Evolutionary conservation across 495 filamentous ascomycete species (phyloP).

Genomic region (Tuber microsphaerosporum): DNA sequence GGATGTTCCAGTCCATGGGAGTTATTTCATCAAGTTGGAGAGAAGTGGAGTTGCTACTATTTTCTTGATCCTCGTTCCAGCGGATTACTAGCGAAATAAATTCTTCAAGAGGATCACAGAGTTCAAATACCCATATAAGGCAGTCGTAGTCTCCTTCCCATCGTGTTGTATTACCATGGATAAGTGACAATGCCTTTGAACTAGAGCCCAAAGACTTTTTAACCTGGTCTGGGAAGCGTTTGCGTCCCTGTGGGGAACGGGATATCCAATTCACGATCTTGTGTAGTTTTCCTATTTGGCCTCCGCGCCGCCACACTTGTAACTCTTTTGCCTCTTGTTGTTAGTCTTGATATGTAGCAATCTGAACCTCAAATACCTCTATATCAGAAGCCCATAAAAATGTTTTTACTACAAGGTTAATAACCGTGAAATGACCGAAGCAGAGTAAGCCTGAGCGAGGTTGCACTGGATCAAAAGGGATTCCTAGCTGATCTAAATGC

Average conservation of each 20-base stretch:
- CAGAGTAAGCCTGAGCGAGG: conserved; percentile 19
- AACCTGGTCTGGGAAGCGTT: conserved; percentile 1
- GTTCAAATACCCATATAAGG: conserved; percentile 2
- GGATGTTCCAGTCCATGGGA: too few species aligned
- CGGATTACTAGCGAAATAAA: neutral
- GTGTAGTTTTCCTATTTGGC: conserved; percentile 23
- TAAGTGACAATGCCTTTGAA: neutral
- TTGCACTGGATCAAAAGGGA: too few species aligned
- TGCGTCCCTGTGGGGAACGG: neutral
- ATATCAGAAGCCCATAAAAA: conserved; percentile 19
- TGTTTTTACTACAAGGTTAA: conserved; percentile 22
- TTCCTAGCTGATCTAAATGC: too few species aligned
- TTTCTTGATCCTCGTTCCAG: neutral
- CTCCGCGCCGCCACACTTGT: neutral
- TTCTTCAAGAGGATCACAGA: conserved; percentile 4
- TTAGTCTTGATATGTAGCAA: neutral
- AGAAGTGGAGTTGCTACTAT: neutral
- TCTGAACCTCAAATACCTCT: conserved; percentile 5
- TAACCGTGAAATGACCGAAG: conserved; percentile 30
- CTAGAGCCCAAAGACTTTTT: neutral
- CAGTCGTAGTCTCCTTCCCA: conserved; percentile 15
- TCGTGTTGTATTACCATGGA: conserved; percentile 8
- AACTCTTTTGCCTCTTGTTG: neutral
- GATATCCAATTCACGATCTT: conserved; percentile 12
- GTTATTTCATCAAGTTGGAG: neutral